A percentile compares a stretch with the other conserved stretches of the same genome.
Evolutionary conservation across 768 basidiomycete genomes (phyloP).

Genomic region (Infundibulicybe gibba): DNA sequence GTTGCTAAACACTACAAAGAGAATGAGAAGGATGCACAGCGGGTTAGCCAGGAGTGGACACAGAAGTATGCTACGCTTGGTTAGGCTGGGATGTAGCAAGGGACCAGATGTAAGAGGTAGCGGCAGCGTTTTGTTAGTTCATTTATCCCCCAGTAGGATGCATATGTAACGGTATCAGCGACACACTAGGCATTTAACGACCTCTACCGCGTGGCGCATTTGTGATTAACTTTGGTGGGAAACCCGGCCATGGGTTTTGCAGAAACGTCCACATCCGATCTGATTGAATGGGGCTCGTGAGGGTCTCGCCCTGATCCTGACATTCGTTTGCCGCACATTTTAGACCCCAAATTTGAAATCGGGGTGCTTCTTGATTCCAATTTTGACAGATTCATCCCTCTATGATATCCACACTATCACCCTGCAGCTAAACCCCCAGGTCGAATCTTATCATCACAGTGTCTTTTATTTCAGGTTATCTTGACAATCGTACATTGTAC

Average conservation of each 20-base stretch:
- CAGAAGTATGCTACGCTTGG: slow-evolving; percentile 64
- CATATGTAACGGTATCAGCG: neutral
- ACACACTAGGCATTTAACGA: no score
- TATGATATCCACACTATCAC: neutral
- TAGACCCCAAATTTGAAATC: slow-evolving; percentile 21
- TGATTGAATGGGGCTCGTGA: slow-evolving; percentile 8
- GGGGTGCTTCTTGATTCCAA: slow-evolving; percentile 1
- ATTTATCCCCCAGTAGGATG: slow-evolving; percentile 1
- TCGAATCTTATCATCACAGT: neutral
- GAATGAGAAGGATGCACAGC: slow-evolving; percentile 89
- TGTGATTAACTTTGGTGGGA: no score
- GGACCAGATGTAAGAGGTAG: neutral
- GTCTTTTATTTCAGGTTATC: neutral
- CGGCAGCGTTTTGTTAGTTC: neutral
- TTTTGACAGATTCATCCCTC: neutral
- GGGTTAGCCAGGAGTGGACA: slow-evolving; percentile 95
- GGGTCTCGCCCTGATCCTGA: neutral
- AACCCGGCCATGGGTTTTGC: no score
- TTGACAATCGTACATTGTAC: no score
- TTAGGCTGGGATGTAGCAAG: slow-evolving; percentile 1
- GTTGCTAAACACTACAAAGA: slow-evolving; percentile 99
- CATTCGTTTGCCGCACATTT: slow-evolving; percentile 3
- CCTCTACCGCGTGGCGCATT: no score
- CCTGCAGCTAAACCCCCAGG: slow-evolving; percentile 3
- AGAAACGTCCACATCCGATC: slow-evolving; percentile 1